Evolutionary conservation across 78 protist genomes (phyloP).

Genomic region (Dictyostelium intermedium): DNA sequence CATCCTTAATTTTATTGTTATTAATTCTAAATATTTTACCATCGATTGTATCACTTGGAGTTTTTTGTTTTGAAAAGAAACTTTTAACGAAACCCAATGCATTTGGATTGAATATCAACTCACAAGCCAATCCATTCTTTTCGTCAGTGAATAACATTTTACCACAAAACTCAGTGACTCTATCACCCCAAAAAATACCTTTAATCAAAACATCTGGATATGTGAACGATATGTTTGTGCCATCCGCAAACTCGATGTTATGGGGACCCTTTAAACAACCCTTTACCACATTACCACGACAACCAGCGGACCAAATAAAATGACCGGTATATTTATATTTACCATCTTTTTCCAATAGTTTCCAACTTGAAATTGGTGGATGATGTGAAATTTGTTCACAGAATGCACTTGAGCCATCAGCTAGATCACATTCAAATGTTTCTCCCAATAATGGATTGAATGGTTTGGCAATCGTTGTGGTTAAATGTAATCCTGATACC

Average conservation of each 20-base stretch:
- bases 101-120: conserved; percentile 56
- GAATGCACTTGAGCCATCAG: conserved; percentile 74
- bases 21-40: conserved; percentile 49
- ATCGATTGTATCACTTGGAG: conserved; percentile 46
- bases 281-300: conserved; percentile 71
- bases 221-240: conserved; percentile 21
- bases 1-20: not conserved
- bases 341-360: conserved; percentile 39
- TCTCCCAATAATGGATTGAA: conserved; percentile 91
- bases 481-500: conserved; percentile 77
- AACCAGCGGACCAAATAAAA: conserved; percentile 56
- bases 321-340: conserved; percentile 45
- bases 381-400: conserved; percentile 88
- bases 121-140: conserved; percentile 33
- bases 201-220: conserved; percentile 61
- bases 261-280: conserved; percentile 67
- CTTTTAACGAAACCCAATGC: conserved; percentile 70
- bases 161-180: conserved; percentile 72
- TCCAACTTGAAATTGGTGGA: conserved; percentile 86
- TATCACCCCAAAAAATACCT: conserved; percentile 78
- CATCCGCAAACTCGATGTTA: conserved; percentile 51
- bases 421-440: conserved; percentile 79
- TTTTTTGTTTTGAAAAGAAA: conserved; percentile 64
- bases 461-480: conserved; percentile 72
- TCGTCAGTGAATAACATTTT: conserved; percentile 49